A percentile compares a stretch with the other conserved stretches of the same genome.
These are phyloP conservation scores for Streptanthus diversifolius DNA, from an alignment of 345 rosid species.

Conservation along the genomic window DNA sequence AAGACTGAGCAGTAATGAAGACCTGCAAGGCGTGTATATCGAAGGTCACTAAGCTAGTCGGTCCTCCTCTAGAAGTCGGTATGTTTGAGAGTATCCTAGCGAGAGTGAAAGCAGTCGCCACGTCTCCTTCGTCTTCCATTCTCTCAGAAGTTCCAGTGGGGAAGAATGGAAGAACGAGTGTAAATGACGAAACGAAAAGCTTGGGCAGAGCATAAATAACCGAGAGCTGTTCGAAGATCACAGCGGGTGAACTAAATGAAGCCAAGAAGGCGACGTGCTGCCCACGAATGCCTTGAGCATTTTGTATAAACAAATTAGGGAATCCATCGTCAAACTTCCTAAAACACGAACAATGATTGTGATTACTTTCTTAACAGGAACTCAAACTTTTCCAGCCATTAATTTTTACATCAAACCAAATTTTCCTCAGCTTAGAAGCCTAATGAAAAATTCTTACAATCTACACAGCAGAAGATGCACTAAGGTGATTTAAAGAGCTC, in stretches of 20 bases:
- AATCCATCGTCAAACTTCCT: constrained; percentile 95
- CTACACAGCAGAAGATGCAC: not conserved
- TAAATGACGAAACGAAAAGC: constrained; percentile 83
- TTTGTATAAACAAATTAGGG: constrained; percentile 87
- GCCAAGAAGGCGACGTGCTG: constrained; percentile 92
- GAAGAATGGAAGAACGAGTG: constrained; percentile 91
- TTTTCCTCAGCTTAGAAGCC: not conserved
- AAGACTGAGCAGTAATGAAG: not conserved
- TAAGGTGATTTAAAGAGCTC: not conserved
- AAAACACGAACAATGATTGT: not conserved
- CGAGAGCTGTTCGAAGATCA: constrained; percentile 92
- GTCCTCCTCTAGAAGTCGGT: constrained; percentile 87
- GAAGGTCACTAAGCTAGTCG: constrained; percentile 92
- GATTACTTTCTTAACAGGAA: not conserved
- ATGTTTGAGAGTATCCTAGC: constrained; percentile 89
- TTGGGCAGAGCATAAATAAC: constrained; percentile 89
- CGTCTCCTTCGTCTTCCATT: constrained; percentile 99
- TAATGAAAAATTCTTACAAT: not conserved
- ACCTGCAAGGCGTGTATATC: constrained; percentile 99
- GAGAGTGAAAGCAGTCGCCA: constrained; percentile 94
- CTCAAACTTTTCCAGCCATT: not conserved
- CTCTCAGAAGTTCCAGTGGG: constrained; percentile 98
- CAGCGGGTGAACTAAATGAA: constrained; percentile 82
- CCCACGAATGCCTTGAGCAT: constrained; percentile 92
- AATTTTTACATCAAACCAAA: not conserved